Evolutionary conservation across 805 yeast genomes (phyloP).

Genomic region (Limtongozyma cylindracea): DNA sequence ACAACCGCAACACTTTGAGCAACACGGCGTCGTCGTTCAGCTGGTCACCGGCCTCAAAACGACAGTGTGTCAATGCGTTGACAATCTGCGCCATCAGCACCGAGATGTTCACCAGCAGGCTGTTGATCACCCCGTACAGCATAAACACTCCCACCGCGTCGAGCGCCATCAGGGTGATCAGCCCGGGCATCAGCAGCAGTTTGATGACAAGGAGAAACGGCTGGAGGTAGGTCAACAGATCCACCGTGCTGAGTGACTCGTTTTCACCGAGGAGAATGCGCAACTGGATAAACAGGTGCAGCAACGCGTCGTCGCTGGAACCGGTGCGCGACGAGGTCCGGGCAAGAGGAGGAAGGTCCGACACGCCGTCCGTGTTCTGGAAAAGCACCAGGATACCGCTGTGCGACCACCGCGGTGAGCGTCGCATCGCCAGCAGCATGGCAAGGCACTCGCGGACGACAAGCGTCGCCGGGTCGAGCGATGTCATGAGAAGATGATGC

Average conservation of each 20-base stretch:
- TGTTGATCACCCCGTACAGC: conserved; percentile 38
- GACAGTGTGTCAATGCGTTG: conserved; percentile 69
- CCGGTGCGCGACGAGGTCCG: too few species aligned
- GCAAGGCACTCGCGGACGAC: conserved; percentile 75
- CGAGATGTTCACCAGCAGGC: conserved; percentile 24
- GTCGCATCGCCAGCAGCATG: conserved; percentile 75
- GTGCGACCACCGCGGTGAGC: conserved; percentile 36
- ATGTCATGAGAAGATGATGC: too few species aligned
- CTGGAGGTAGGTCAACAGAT: conserved; percentile 48
- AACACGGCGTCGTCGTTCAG: conserved; percentile 79
- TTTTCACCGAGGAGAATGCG: conserved; percentile 37
- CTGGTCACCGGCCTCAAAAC: conserved; percentile 89
- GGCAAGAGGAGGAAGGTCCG: too few species aligned
- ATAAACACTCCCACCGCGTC: conserved; percentile 53
- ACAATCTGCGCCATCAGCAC: conserved; percentile 39
- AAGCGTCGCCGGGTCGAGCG: conserved; percentile 52
- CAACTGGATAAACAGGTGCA: conserved; percentile 59
- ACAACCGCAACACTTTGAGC: conserved; percentile 51
- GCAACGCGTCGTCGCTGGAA: conserved; percentile 6
- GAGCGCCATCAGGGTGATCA: conserved; percentile 62
- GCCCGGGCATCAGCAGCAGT: conserved; percentile 68
- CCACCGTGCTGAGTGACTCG: conserved; percentile 24
- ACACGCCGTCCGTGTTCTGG: conserved; percentile 21
- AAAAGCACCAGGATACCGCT: conserved; percentile 69
- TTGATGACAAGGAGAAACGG: conserved; percentile 74